Base-by-base conservation (phyloP, 2,329 filamentous ascomycete species). In the Penicillium olsonii region DNA sequence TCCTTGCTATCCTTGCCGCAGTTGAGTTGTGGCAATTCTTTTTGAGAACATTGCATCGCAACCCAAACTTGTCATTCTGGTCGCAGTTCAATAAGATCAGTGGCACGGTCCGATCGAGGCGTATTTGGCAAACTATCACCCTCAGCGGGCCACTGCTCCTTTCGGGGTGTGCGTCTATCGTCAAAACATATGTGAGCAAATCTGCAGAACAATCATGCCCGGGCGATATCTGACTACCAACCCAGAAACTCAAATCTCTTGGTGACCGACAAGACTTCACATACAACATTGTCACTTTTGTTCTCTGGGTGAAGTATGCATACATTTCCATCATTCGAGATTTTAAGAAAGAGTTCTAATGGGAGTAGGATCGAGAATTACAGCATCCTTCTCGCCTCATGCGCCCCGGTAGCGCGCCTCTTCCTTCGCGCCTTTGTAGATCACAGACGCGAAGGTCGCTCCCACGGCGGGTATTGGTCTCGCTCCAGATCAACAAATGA, bases 221-320 rank as follows among this genome's bases (percentile, higher is more conserved):
- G n/a, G n/a, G n/a, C n/a, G n/a, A n/a, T n/a, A n/a, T n/a, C 9
- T 34, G 2, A 5, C 5, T 26, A 5, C 4, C 2, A 3, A 6
- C 22, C 29, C 42, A 68, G 63, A 61, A 68, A 44, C 55, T 70
- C 4, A 68, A 69, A 34, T 64, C 66, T 5, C 46, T 70, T 4
- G 68, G 67, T 3, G 63, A 68, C 27, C 45, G 68, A 45, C 45
- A 55, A 4, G 67, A 71, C 46, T 68, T 70, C 22, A 70, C 68
- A 0, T 68, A 67, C 22, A 70, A 71, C n/a, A 68, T 70, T 20
- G 61, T 70, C 18, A 42, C 59, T 1, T 68, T 69, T 29, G 45
- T 71, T 19, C 59, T 71, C 5, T 71, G 68, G 68, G 66, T 68
- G 17, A 71, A 71, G 68, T 71, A 58, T 50, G 62, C 54, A 20